These are phyloP conservation scores for Scheffersomyces ergatensis DNA, from an alignment of 805 yeast species.

Conservation along the genomic window DNA sequence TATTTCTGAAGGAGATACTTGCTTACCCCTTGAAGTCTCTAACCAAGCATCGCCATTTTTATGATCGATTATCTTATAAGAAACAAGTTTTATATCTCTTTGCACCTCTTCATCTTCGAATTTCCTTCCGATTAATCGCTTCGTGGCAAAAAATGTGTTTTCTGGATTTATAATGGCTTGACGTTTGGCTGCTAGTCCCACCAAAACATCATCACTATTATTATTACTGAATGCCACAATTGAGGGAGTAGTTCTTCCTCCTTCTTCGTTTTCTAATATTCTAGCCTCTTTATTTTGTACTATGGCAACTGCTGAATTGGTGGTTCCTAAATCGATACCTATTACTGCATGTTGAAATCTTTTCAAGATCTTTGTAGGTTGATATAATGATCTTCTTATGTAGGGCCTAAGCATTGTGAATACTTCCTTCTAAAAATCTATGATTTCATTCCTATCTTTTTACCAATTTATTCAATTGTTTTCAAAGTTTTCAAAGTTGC, in stretches of 20 bases:
- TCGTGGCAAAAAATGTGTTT: constrained; percentile 79
- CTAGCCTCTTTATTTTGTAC: constrained; percentile 62
- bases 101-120: constrained; percentile 69
- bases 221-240: constrained; percentile 55
- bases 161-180: constrained; percentile 75
- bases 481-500: too few relatives aligned
- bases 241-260: constrained; percentile 77
- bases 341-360: constrained; percentile 43
- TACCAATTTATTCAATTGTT: too few relatives aligned
- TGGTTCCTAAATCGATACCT: constrained; percentile 84
- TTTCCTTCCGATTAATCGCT: constrained; percentile 74
- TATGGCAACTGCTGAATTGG: constrained; percentile 82
- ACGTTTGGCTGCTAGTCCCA: constrained; percentile 71
- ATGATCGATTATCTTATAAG: constrained; percentile 60
- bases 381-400: neutral
- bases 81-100: constrained; percentile 58
- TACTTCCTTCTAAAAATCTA: too few relatives aligned
- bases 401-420: neutral
- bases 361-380: neutral
- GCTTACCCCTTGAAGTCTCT: constrained; percentile 42
- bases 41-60: constrained; percentile 72
- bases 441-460: too few relatives aligned
- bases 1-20: constrained; percentile 67
- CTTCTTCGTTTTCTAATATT: constrained; percentile 76
- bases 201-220: constrained; percentile 41